A percentile compares a stretch with the other conserved stretches of the same genome.
Conservation (phyloP, 164 flowering plant species). For the Nymphaea thermarum region DNA sequence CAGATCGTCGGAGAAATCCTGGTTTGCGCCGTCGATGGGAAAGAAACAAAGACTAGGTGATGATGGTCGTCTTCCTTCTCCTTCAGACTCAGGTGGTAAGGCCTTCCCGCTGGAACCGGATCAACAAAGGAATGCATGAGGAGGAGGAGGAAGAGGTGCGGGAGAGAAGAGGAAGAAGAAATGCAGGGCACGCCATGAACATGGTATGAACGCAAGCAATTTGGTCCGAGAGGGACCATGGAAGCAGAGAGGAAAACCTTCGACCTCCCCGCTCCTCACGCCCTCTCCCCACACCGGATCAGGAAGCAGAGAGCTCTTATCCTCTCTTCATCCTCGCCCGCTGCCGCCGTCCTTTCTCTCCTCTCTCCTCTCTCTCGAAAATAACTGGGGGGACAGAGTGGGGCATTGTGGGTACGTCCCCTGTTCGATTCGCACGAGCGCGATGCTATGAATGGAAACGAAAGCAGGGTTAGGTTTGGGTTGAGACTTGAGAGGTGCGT, state of each 20-base stretch:
- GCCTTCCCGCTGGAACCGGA: background rate
- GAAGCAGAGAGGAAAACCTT: background rate
- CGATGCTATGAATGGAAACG: too few species aligned
- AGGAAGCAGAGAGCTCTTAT: too few species aligned
- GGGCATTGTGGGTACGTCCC: too few species aligned
- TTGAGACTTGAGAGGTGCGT: too few species aligned
- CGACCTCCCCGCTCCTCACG: background rate
- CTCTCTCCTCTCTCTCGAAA: background rate
- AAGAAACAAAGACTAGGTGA: background rate
- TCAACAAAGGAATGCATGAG: background rate
- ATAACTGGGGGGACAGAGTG: too few species aligned
- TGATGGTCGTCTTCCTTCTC: background rate
- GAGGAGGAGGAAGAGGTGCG: background rate
- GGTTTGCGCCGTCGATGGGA: background rate
- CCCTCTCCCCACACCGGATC: background rate
- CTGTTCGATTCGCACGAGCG: too few species aligned
- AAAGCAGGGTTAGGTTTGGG: too few species aligned
- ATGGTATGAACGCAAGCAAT: too few species aligned
- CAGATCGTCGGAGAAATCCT: background rate
- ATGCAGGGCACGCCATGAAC: background rate
- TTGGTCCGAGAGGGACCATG: background rate
- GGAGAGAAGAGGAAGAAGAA: background rate
- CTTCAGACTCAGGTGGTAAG: background rate
- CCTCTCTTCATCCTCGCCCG: background rate
- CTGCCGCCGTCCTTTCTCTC: constrained; percentile 8